Evolutionary conservation across 2,329 filamentous ascomycete species (phyloP).

Genomic region (Epichloe amarillans): DNA sequence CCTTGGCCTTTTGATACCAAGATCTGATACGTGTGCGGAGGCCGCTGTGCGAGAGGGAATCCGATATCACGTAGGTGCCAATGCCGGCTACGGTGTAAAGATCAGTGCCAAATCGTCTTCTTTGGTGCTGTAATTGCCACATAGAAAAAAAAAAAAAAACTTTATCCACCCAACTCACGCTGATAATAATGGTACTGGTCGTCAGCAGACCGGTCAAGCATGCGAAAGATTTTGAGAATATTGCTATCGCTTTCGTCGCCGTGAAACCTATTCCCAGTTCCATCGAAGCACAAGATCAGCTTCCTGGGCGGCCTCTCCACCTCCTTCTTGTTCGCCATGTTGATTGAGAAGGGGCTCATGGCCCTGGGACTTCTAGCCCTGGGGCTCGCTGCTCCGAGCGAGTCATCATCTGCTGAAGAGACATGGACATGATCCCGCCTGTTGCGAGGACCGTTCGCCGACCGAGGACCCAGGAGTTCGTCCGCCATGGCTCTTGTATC

Average conservation of each 20-base stretch:
- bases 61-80: slow-evolving; percentile 56
- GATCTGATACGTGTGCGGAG: slow-evolving; percentile 43
- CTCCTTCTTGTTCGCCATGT: background rate
- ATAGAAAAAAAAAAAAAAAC: background rate
- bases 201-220: slow-evolving; percentile 49
- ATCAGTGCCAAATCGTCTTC: background rate
- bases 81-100: slow-evolving; percentile 41
- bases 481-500: background rate
- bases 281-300: slow-evolving; percentile 49
- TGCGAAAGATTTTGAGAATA: slow-evolving; percentile 58
- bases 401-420: background rate
- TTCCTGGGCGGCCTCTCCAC: slow-evolving; percentile 21
- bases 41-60: slow-evolving; percentile 44
- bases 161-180: slow-evolving; percentile 25
- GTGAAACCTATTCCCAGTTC: slow-evolving; percentile 50
- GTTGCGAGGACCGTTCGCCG: background rate
- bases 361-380: too few relatives aligned
- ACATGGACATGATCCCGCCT: background rate
- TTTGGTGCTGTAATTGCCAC: background rate
- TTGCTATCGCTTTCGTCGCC: slow-evolving; percentile 51
- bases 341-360: slow-evolving; percentile 1
- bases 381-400: background rate
- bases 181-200: slow-evolving; percentile 54
- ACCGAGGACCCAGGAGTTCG: background rate
- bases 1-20: slow-evolving; percentile 61